A percentile compares a stretch with the other conserved stretches of the same genome.
Conservation (phyloP, 345 rosid genomes). For the Abelmoschus esculentus region DNA sequence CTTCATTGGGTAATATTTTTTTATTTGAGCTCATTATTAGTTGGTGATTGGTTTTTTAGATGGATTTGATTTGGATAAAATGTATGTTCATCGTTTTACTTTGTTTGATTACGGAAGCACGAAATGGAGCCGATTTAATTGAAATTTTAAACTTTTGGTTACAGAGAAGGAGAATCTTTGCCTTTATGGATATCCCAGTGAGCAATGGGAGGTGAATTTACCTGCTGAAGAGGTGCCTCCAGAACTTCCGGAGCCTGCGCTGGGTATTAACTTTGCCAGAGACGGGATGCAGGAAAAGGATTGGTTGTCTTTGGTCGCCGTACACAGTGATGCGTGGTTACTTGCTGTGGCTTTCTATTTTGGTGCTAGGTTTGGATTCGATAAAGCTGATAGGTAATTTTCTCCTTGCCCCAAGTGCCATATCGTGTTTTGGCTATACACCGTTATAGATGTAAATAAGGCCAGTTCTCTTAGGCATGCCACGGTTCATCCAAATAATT, state of each 20-base stretch:
- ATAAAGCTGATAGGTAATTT: constrained; percentile 76
- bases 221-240: constrained; percentile 99
- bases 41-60: not conserved
- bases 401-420: not conserved
- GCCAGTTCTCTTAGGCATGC: too few relatives aligned
- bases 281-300: constrained; percentile 87
- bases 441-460: too few relatives aligned
- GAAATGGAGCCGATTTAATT: not conserved
- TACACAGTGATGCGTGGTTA: constrained; percentile 79
- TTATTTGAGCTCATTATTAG: too few relatives aligned
- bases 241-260: constrained; percentile 87
- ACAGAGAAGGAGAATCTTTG: constrained; percentile 87
- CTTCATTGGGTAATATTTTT: too few relatives aligned
- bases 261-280: constrained; percentile 92
- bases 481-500: not conserved
- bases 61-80: not conserved
- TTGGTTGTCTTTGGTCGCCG: constrained; percentile 83
- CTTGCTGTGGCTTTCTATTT: constrained; percentile 86
- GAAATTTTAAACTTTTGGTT: not conserved
- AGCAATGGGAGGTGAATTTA: constrained; percentile 82
- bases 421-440: not conserved
- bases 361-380: constrained; percentile 84
- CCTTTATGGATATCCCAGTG: constrained; percentile 73
- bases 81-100: not conserved
- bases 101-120: not conserved